These are phyloP conservation scores for Fraxinus latifolia DNA, from an alignment of 305 asterid genomes.

Conservation along the genomic window DNA sequence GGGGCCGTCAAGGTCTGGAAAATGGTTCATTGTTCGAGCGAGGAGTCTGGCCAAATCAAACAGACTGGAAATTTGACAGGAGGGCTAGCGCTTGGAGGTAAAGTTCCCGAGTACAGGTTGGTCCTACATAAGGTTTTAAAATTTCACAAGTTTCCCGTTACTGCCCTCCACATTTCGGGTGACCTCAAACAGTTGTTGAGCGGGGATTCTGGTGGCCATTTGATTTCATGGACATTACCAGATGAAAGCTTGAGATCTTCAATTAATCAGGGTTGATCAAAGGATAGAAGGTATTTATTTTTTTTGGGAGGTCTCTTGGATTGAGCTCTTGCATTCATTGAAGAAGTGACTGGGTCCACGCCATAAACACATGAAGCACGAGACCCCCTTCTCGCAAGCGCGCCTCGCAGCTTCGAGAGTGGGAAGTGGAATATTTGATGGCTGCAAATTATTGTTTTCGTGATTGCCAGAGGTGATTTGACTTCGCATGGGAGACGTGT, in stretches of 20 bases:
- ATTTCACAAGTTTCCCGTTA: constrained; percentile 75
- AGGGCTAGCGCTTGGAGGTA: constrained; percentile 57
- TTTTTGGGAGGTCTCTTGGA: constrained; percentile 18
- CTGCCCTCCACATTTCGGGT: constrained; percentile 75
- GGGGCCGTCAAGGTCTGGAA: constrained; percentile 97
- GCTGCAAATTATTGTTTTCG: constrained; percentile 24
- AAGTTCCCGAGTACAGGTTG: constrained; percentile 75
- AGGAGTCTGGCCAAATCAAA: constrained; percentile 50
- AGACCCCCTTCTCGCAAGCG: neutral
- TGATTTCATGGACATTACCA: constrained; percentile 84
- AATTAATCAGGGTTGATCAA: constrained; percentile 57
- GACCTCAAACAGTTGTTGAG: constrained; percentile 85
- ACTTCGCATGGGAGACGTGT: constrained; percentile 26
- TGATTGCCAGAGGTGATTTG: constrained; percentile 16
- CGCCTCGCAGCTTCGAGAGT: constrained; percentile 24
- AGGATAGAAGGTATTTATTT: constrained; percentile 14
- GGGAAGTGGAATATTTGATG: constrained; percentile 20
- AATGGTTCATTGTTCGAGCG: constrained; percentile 78
- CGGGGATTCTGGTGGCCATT: constrained; percentile 85
- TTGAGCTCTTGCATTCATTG: neutral
- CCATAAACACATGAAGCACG: neutral
- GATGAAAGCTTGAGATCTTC: constrained; percentile 74
- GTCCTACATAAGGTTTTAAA: constrained; percentile 81
- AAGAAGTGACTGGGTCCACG: neutral
- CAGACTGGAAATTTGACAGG: constrained; percentile 49